phyloP scores from a whole-genome alignment of 352 stramenopile species.

The Pythium chondricola region DNA sequence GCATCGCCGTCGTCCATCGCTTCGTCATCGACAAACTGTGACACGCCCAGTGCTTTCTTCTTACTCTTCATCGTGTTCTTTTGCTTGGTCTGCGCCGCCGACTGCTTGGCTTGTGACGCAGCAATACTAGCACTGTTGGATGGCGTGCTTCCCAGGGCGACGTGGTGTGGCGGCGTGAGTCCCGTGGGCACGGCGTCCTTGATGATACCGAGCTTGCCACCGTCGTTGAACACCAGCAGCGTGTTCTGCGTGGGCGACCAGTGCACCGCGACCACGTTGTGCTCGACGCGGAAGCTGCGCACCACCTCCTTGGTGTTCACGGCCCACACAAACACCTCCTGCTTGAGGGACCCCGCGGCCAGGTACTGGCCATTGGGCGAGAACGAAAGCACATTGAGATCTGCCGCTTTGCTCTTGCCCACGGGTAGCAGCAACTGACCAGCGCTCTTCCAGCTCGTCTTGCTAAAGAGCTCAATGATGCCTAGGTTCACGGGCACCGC shows the following conservation, averaged over 20 bases:
- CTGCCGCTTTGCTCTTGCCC: slow-evolving; percentile 40
- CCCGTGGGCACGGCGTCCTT: slow-evolving; percentile 57
- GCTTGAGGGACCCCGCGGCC: slow-evolving; percentile 52
- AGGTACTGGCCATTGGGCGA: slow-evolving; percentile 79
- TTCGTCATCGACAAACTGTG: slow-evolving; percentile 46
- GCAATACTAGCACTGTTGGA: background rate
- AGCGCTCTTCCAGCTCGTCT: slow-evolving; percentile 35
- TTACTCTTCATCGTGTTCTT: slow-evolving; percentile 8
- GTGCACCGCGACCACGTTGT: slow-evolving; percentile 44
- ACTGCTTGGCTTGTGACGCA: background rate
- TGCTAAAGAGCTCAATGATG: slow-evolving; percentile 60
- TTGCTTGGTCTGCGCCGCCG: background rate
- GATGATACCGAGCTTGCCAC: slow-evolving; percentile 55
- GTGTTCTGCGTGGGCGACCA: slow-evolving; percentile 51
- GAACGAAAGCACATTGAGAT: slow-evolving; percentile 69
- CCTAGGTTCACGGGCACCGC: slow-evolving; percentile 59
- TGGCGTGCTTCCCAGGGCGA: slow-evolving; percentile 1
- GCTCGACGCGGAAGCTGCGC: slow-evolving; percentile 53
- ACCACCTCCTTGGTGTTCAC: slow-evolving; percentile 43
- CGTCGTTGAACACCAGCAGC: slow-evolving; percentile 51
- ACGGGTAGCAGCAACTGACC: slow-evolving; percentile 48
- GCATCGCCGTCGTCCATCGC: slow-evolving; percentile 27
- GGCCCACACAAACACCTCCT: slow-evolving; percentile 72
- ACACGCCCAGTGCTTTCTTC: slow-evolving; percentile 27
- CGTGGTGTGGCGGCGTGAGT: slow-evolving; percentile 46